Conservation (phyloP, 2,329 filamentous ascomycete genomes). For the Gaeumannomyces sp. region DNA sequence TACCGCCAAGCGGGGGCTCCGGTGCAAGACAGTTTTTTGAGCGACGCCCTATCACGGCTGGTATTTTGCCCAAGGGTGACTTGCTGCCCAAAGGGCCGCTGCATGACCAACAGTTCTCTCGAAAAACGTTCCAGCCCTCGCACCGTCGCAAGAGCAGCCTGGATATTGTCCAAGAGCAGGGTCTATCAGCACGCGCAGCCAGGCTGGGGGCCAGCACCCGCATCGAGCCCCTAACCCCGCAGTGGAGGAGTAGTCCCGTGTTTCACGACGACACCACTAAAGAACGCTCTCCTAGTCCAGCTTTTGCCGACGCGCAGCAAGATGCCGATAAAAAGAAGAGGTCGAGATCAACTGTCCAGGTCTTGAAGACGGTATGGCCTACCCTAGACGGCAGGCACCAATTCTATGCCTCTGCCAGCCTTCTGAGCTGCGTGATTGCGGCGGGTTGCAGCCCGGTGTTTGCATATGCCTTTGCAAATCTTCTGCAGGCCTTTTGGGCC, state of each 20-base stretch:
- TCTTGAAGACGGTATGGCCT: slow-evolving; percentile 67
- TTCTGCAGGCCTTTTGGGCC: slow-evolving; percentile 65
- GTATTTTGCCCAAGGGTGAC: background rate
- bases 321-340: background rate
- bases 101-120: background rate
- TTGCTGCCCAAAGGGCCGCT: background rate
- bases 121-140: background rate
- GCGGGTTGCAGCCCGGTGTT: slow-evolving; percentile 63
- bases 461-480: slow-evolving; percentile 65
- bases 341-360: slow-evolving; percentile 37
- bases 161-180: slow-evolving; percentile 2
- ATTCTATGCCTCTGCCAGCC: slow-evolving; percentile 50
- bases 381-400: slow-evolving; percentile 46
- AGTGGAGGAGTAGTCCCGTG: background rate
- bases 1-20: background rate
- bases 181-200: slow-evolving; percentile 3
- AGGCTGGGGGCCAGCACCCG: background rate
- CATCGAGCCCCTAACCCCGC: background rate
- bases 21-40: background rate
- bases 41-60: background rate
- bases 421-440: slow-evolving; percentile 56
- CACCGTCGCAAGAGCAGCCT: background rate
- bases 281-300: background rate
- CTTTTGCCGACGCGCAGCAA: background rate
- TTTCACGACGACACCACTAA: background rate